These are phyloP conservation scores for Cydonia oblonga DNA, from an alignment of 331 rosid genomes.

Conservation along the genomic window DNA sequence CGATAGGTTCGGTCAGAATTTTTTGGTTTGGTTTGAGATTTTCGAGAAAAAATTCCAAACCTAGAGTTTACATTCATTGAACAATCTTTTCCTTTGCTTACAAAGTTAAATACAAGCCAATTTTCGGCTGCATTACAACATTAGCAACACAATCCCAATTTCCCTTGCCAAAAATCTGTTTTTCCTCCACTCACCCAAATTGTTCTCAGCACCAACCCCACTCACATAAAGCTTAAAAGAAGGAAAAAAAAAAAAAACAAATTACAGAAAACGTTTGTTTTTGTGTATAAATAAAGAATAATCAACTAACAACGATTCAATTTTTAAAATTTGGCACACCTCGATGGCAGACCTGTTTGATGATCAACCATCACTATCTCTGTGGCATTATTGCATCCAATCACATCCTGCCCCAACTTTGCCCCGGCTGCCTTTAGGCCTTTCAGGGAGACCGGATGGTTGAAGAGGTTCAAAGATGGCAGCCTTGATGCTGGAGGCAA, in stretches of 20 bases:
- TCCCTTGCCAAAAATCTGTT: neutral
- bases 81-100: neutral
- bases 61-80: neutral
- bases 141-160: neutral
- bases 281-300: slow-evolving; percentile 8
- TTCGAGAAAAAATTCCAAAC: too few species aligned
- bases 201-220: slow-evolving; percentile 9
- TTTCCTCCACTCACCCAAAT: neutral
- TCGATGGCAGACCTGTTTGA: slow-evolving; percentile 57
- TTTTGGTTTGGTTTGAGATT: too few species aligned
- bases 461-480: slow-evolving; percentile 81
- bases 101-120: neutral
- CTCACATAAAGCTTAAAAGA: neutral
- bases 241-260: neutral
- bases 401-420: slow-evolving; percentile 83
- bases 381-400: slow-evolving; percentile 52
- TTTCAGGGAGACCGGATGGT: slow-evolving; percentile 64
- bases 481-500: slow-evolving; percentile 72
- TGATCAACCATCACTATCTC: slow-evolving; percentile 75
- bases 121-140: slow-evolving; percentile 19
- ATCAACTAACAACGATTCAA: slow-evolving; percentile 2
- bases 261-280: neutral
- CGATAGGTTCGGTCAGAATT: too few species aligned
- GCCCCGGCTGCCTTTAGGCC: slow-evolving; percentile 94
- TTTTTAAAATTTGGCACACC: slow-evolving; percentile 49